Conservation (phyloP, 2,329 filamentous ascomycete genomes). For the Exserohilum rostratum region DNA sequence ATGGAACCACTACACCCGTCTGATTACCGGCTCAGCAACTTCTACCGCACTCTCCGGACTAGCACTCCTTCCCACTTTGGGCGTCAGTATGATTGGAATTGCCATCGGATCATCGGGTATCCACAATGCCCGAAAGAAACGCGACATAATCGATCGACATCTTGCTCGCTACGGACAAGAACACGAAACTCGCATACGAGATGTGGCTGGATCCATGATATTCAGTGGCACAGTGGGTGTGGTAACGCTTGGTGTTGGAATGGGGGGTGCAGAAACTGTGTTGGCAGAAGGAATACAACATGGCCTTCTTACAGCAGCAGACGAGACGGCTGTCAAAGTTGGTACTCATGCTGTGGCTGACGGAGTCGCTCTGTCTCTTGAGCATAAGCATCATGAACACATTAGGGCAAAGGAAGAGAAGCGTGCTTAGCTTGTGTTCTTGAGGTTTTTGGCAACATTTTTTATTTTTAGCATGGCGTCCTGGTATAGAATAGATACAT, state of each 20-base stretch:
- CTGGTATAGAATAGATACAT: no score
- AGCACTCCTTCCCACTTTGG: no score
- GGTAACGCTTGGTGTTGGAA: neutral
- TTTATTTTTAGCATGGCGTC: no score
- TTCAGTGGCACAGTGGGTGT: neutral
- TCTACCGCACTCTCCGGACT: no score
- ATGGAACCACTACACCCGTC: no score
- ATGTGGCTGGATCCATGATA: neutral
- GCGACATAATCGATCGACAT: no score
- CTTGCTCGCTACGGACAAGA: neutral
- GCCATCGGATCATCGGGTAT: no score
- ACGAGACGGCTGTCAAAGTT: neutral
- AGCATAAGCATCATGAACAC: neutral
- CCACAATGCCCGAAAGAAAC: no score
- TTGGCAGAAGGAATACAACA: neutral
- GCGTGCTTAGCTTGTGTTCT: neutral
- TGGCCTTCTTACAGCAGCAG: neutral
- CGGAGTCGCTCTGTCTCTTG: neutral
- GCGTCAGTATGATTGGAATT: no score
- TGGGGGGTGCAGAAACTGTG: neutral
- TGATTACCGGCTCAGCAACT: no score
- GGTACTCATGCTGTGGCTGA: neutral
- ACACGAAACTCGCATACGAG: no score
- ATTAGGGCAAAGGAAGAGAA: neutral
- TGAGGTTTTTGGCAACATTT: no score